Conservation (phyloP, 2,329 filamentous ascomycete species). For the Hypocrella siamensis region DNA sequence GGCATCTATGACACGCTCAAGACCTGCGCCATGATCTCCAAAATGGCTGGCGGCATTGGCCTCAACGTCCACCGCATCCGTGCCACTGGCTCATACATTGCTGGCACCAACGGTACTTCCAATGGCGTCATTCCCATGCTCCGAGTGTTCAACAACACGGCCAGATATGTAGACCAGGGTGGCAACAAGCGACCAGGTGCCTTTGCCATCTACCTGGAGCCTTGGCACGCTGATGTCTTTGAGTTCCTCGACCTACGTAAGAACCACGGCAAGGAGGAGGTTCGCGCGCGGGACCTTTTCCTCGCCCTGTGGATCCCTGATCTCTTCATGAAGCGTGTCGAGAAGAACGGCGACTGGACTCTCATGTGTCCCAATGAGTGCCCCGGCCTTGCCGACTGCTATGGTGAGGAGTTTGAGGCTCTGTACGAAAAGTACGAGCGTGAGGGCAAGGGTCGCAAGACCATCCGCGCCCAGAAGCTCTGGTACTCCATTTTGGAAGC, state of each 20-base stretch:
- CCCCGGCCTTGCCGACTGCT: slow-evolving; percentile 86
- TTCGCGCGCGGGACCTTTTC: slow-evolving; percentile 93
- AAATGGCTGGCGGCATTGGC: slow-evolving; percentile 96
- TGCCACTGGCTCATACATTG: slow-evolving; percentile 94
- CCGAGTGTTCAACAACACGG: slow-evolving; percentile 98
- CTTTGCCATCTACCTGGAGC: slow-evolving; percentile 97
- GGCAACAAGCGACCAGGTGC: slow-evolving; percentile 98
- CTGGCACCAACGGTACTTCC: slow-evolving; percentile 92
- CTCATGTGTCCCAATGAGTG: slow-evolving; percentile 97
- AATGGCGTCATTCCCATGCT: slow-evolving; percentile 98
- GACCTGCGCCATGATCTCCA: slow-evolving; percentile 99
- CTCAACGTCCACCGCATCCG: slow-evolving; percentile 94
- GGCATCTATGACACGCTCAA: slow-evolving; percentile 98
- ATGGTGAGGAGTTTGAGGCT: slow-evolving; percentile 92
- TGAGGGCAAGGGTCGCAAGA: slow-evolving; percentile 76
- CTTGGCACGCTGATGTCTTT: slow-evolving; percentile 96
- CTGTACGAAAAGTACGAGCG: slow-evolving; percentile 88
- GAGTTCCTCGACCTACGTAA: slow-evolving; percentile 95
- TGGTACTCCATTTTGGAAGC: slow-evolving; percentile 98
- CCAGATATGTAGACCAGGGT: slow-evolving; percentile 95
- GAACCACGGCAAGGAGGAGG: slow-evolving; percentile 98
- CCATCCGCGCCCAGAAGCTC: slow-evolving; percentile 93
- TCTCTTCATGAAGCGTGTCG: slow-evolving; percentile 98
- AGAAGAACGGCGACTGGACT: slow-evolving; percentile 93
- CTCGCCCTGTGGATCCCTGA: slow-evolving; percentile 97